Conservation (phyloP, 1,284 basidiomycete genomes). For the Sporisorium sorghi region DNA sequence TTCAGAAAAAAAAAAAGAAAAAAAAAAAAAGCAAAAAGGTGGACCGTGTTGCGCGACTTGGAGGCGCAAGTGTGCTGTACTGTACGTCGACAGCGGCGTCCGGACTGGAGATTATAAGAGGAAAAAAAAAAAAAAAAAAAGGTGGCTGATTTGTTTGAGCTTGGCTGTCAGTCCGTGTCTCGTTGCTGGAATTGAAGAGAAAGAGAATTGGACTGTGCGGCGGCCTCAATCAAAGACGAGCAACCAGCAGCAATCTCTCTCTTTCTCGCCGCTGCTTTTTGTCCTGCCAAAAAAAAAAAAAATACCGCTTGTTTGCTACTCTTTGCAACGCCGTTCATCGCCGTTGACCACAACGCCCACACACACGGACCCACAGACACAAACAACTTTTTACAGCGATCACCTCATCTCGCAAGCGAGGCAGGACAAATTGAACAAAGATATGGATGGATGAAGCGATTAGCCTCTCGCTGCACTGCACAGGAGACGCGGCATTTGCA, state of each 20-base stretch:
- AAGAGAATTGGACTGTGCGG: slow-evolving; percentile 7
- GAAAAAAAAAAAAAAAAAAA: too few species aligned
- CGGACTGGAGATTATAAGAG: too few species aligned
- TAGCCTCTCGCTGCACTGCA: too few species aligned
- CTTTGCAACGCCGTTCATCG: neutral
- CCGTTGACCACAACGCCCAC: neutral
- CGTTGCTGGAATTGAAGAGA: too few species aligned
- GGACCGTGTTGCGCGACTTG: slow-evolving; percentile 15
- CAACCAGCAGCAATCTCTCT: neutral
- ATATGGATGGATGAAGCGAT: too few species aligned
- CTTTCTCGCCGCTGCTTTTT: too few species aligned
- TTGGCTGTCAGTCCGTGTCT: too few species aligned
- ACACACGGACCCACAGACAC: neutral
- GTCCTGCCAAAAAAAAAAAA: neutral
- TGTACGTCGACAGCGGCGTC: neutral
- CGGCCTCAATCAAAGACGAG: too few species aligned
- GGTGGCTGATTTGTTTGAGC: too few species aligned
- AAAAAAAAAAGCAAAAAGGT: slow-evolving; percentile 2
- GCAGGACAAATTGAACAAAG: too few species aligned
- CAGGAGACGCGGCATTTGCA: too few species aligned
- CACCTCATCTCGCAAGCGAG: neutral
- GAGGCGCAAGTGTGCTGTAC: too few species aligned
- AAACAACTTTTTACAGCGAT: neutral
- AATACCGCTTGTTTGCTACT: neutral
- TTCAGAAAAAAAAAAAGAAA: neutral